A percentile compares a stretch with the other conserved stretches of the same genome.
phyloP scores from a whole-genome alignment of 805 yeast genomes.

The Komagataella pseudopastoris region DNA sequence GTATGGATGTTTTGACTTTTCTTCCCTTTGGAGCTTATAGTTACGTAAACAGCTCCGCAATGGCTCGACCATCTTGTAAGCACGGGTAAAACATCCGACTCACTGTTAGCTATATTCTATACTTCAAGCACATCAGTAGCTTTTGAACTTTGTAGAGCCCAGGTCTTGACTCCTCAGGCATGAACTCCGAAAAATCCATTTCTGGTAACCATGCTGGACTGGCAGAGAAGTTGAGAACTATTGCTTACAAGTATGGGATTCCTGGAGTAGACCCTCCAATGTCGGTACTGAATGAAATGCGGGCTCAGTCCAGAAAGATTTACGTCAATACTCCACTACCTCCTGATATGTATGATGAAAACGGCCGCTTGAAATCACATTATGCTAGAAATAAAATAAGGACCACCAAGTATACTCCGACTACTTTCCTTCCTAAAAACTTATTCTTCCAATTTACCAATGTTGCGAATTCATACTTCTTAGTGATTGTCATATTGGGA shows the following conservation, averaged over 20 bases:
- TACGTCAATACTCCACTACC: conserved; percentile 53
- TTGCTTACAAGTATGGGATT: background rate
- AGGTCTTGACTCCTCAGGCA: background rate
- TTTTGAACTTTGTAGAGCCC: background rate
- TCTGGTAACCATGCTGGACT: background rate
- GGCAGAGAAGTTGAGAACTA: background rate
- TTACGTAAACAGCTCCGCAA: background rate
- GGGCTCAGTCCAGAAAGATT: conserved; percentile 25
- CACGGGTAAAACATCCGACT: background rate
- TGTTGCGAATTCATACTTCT: conserved; percentile 47
- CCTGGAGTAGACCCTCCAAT: conserved; percentile 1
- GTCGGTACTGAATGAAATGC: background rate
- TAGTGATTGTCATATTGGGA: conserved; percentile 40
- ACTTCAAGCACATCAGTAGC: background rate
- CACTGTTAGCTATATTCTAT: background rate
- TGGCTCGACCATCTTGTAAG: background rate
- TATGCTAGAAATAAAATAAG: conserved; percentile 46
- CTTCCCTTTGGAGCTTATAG: background rate
- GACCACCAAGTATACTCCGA: conserved; percentile 50
- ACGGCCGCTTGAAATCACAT: conserved; percentile 19
- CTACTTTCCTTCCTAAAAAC: conserved; percentile 44
- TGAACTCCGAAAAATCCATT: background rate
- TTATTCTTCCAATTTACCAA: conserved; percentile 39
- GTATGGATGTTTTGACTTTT: background rate
- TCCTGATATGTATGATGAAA: conserved; percentile 24